Evolutionary conservation across 2,329 filamentous ascomycete species (phyloP), one percentile per base, ranked within the genome.

Genomic region (Diplodia sapinea): DNA sequence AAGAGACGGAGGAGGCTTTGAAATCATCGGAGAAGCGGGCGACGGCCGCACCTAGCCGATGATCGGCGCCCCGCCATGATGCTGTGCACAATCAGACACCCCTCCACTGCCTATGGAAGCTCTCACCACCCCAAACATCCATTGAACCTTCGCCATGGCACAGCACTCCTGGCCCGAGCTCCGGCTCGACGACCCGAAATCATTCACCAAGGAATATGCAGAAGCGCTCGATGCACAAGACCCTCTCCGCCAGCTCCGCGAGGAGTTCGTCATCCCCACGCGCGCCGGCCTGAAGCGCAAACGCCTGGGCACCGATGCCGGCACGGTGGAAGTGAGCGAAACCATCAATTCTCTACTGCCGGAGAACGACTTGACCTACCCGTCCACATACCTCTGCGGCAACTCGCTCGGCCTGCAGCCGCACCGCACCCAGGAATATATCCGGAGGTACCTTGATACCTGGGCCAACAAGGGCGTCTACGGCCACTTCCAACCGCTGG

Each of bases 401-500:
- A 96, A 97, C 81, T 96, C 93, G 0, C 85, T 97, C 1, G 93
- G 93, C 47, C 86, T 94, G 4, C 93, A 97, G 77, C 93, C 94
- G 54, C 88, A 86, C 70, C 85, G 86, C 15, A 88, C 89, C 0
- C 83, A 86, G 20, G 81, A 84, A 17, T 89, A 92, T 70, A 80
- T 96, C 70, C 82, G 89, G 55, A 85, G 88, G 5, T 93, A 96
- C 72, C 85, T 96, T 1, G 86, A 90, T 70, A 93, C 92, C 3
- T 97, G 94, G 93, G 90, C 90, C 0, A 90, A 88, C 0, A 90
- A 95, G 71, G 93, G 90, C 20, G 93, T 97, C 26, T 89, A 90
- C 50, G 93, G 93, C 0, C 93, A 97, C 80, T 96, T 96, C 78
- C 85, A 83, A 9, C 79, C 86, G 0, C 83, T 94, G 61, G 84